These are phyloP conservation scores for Phytomonas serpens DNA, from an alignment of 208 protist species.

Conservation along the genomic window DNA sequence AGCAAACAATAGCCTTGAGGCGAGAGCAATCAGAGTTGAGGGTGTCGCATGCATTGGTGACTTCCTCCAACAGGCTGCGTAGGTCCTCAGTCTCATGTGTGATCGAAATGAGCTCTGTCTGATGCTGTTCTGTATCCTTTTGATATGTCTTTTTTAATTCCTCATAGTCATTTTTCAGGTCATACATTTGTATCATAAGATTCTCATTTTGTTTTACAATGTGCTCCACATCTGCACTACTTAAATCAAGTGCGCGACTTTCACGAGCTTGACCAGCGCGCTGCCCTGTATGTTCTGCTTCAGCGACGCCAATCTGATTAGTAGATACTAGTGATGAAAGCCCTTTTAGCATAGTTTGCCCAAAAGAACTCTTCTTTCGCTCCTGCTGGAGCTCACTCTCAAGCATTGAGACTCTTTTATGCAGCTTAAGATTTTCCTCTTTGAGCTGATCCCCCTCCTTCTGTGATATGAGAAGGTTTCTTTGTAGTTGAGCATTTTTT, in stretches of 20 bases:
- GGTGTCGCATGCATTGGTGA: slow-evolving; percentile 25
- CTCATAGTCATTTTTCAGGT: slow-evolving; percentile 36
- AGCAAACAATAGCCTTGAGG: slow-evolving; percentile 38
- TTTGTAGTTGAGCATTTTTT: slow-evolving; percentile 37
- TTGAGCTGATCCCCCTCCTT: slow-evolving; percentile 34
- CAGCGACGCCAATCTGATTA: slow-evolving; percentile 15
- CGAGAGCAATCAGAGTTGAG: slow-evolving; percentile 33
- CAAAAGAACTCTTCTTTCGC: slow-evolving; percentile 36
- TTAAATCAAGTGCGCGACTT: slow-evolving; percentile 18
- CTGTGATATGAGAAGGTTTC: slow-evolving; percentile 29
- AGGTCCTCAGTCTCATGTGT: slow-evolving; percentile 35
- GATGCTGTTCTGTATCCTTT: slow-evolving; percentile 14
- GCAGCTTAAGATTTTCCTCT: slow-evolving; percentile 36
- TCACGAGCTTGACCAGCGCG: background rate
- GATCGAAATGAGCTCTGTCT: slow-evolving; percentile 19
- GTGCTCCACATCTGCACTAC: slow-evolving; percentile 52
- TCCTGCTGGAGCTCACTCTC: slow-evolving; percentile 40
- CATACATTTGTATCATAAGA: slow-evolving; percentile 61
- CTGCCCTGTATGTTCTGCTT: background rate
- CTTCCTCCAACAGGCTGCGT: slow-evolving; percentile 23
- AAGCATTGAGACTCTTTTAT: slow-evolving; percentile 29
- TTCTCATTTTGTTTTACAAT: slow-evolving; percentile 59
- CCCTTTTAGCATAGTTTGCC: slow-evolving; percentile 57
- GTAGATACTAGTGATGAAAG: slow-evolving; percentile 52
- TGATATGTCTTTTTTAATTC: slow-evolving; percentile 16